These are phyloP conservation scores for Talaromyces borbonicus DNA, from an alignment of 495 filamentous ascomycete genomes.

Conservation along the genomic window DNA sequence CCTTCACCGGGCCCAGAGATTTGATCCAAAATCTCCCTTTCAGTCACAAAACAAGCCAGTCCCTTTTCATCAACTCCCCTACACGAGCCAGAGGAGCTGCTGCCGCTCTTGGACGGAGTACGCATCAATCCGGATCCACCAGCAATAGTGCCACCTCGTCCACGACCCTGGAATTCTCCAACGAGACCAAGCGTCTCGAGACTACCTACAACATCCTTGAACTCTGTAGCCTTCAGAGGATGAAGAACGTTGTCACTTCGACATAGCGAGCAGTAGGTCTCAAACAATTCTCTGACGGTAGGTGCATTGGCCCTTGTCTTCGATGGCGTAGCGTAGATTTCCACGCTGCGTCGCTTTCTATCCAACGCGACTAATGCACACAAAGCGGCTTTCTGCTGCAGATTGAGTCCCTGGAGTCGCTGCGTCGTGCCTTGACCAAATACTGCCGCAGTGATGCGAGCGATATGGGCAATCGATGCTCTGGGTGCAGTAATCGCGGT, in stretches of 20 bases:
- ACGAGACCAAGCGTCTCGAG: conserved; percentile 78
- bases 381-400: conserved; percentile 93
- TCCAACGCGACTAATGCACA: conserved; percentile 80
- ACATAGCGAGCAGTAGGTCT: conserved; percentile 69
- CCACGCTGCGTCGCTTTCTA: conserved; percentile 35
- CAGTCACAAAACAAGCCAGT: conserved; percentile 66
- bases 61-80: conserved; percentile 50
- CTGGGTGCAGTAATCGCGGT: conserved; percentile 70
- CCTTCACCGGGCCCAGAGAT: conserved; percentile 57
- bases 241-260: conserved; percentile 75
- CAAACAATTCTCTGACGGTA: conserved; percentile 68
- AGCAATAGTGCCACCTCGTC: conserved; percentile 50
- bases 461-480: conserved; percentile 81
- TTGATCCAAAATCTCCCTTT: conserved; percentile 62
- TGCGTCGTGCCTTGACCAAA: conserved; percentile 79
- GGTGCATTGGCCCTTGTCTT: conserved; percentile 48
- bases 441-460: conserved; percentile 73
- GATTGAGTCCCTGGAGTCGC: conserved; percentile 74
- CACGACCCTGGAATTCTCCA: conserved; percentile 61
- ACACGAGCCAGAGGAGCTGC: conserved; percentile 29
- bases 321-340: conserved; percentile 44
- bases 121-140: conserved; percentile 35
- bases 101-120: conserved; percentile 49
- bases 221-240: conserved; percentile 78
- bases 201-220: conserved; percentile 84